A percentile compares a stretch with the other conserved stretches of the same genome.
phyloP scores from a whole-genome alignment of 73 alveolate genomes.

The Paramecium sexaurelia region DNA sequence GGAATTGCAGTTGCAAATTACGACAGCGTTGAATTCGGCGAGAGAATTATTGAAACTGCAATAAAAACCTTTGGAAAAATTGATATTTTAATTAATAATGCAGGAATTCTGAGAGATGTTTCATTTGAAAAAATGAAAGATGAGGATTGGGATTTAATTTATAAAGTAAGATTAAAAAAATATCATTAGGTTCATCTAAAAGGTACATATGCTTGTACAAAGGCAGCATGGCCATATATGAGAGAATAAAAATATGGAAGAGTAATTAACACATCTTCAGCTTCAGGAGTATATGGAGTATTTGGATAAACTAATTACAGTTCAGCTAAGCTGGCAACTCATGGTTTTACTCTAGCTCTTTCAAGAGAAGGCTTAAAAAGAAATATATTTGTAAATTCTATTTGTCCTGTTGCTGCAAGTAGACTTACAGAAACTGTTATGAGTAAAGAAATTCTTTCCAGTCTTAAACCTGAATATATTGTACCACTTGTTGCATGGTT shows the following conservation, averaged over 20 bases:
- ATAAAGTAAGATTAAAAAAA: constrained; percentile 72
- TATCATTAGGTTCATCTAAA: constrained; percentile 73
- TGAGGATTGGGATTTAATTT: constrained; percentile 88
- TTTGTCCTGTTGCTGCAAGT: constrained; percentile 96
- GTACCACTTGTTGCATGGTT: constrained; percentile 86
- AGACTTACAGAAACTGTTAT: constrained; percentile 88
- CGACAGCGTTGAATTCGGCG: constrained; percentile 97
- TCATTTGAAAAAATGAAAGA: constrained; percentile 91
- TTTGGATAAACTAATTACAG: constrained; percentile 94
- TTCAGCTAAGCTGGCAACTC: constrained; percentile 90
- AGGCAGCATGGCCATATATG: constrained; percentile 87
- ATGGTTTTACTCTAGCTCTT: constrained; percentile 90
- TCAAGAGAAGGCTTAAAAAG: constrained; percentile 92
- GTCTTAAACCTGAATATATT: constrained; percentile 75
- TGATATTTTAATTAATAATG: constrained; percentile 95
- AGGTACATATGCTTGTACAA: constrained; percentile 82
- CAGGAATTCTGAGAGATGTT: constrained; percentile 97
- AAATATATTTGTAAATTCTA: constrained; percentile 87
- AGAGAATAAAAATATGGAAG: constrained; percentile 78
- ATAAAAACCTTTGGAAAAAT: constrained; percentile 87
- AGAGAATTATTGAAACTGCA: constrained; percentile 94
- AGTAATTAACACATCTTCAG: constrained; percentile 81
- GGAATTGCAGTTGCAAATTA: constrained; percentile 92
- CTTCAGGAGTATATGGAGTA: constrained; percentile 94
- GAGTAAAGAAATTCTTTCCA: constrained; percentile 62